Percentiles rank a stretch among this genome's conserved stretches.
phyloP scores from a whole-genome alignment of 1,284 basidiomycete genomes.

The Fomes fomentarius region DNA sequence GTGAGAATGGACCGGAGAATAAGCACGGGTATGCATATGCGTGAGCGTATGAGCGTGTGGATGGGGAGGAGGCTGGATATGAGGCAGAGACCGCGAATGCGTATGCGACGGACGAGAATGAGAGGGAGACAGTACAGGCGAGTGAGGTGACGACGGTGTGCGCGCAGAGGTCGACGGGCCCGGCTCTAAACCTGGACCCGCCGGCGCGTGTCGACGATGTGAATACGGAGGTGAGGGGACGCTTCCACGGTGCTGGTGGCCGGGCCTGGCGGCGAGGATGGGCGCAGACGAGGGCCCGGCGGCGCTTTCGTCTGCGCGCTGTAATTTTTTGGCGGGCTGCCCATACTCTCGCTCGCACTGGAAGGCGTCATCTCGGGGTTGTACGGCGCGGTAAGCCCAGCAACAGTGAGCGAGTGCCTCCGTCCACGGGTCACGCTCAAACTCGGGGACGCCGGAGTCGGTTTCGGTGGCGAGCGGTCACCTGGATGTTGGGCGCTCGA shows the following conservation, averaged over 20 bases:
- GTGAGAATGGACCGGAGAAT: neutral
- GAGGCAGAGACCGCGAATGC: neutral
- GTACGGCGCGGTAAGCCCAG: slow-evolving; percentile 36
- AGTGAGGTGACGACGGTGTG: neutral
- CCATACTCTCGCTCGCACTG: neutral
- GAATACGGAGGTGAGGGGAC: slow-evolving; percentile 26
- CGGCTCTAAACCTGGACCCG: slow-evolving; percentile 21
- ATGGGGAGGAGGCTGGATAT: neutral
- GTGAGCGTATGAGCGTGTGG: neutral
- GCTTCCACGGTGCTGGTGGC: slow-evolving; percentile 28
- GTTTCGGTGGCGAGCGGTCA: slow-evolving; percentile 9
- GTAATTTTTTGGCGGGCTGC: slow-evolving; percentile 49
- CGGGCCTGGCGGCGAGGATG: slow-evolving; percentile 34
- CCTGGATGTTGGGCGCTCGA: slow-evolving; percentile 13
- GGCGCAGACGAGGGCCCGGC: slow-evolving; percentile 59
- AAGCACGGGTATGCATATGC: neutral
- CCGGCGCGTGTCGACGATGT: slow-evolving; percentile 28
- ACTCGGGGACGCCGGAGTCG: slow-evolving; percentile 10
- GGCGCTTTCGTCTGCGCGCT: slow-evolving; percentile 51
- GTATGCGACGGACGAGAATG: neutral
- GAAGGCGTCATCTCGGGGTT: slow-evolving; percentile 17
- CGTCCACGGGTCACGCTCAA: slow-evolving; percentile 23
- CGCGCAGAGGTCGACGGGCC: slow-evolving; percentile 1
- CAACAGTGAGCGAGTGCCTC: slow-evolving; percentile 38
- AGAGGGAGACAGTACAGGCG: neutral